phyloP scores from a whole-genome alignment of 345 rosid genomes.

The Nasturtium officinale region DNA sequence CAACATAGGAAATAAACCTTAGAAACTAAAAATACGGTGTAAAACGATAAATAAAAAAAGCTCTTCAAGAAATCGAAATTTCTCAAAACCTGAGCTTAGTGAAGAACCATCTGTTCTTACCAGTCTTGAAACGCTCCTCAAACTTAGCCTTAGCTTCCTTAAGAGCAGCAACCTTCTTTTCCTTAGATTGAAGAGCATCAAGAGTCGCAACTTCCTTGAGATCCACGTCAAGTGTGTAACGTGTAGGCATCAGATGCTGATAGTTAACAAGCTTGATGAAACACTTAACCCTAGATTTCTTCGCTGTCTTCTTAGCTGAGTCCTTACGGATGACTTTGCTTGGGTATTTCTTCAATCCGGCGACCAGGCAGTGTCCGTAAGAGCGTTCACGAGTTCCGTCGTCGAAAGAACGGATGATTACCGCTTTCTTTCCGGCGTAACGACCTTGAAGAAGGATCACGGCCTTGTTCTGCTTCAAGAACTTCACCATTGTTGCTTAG shows the following conservation, averaged over 20 bases:
- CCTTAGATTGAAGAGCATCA: constrained; percentile 50
- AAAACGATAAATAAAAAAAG: neutral
- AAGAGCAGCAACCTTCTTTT: constrained; percentile 54
- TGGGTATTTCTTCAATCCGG: constrained; percentile 59
- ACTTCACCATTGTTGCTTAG: constrained; percentile 37
- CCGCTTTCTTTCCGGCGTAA: constrained; percentile 61
- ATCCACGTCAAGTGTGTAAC: constrained; percentile 66
- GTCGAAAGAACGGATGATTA: constrained; percentile 51
- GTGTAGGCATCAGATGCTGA: constrained; percentile 66
- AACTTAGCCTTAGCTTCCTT: constrained; percentile 60
- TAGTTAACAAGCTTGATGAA: constrained; percentile 61
- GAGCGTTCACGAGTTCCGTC: constrained; percentile 56
- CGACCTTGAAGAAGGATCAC: constrained; percentile 65
- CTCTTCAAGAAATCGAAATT: neutral
- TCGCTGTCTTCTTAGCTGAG: constrained; percentile 59
- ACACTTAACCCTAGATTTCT: constrained; percentile 61
- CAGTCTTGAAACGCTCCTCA: constrained; percentile 66
- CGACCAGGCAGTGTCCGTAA: constrained; percentile 65
- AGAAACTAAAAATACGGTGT: constrained; percentile 29
- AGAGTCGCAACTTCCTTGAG: constrained; percentile 52
- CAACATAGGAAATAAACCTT: constrained; percentile 25
- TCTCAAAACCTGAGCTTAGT: constrained; percentile 63
- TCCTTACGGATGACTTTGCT: constrained; percentile 60
- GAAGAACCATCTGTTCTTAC: constrained; percentile 68
- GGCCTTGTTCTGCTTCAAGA: constrained; percentile 53